Evolutionary conservation across 208 protist genomes (phyloP), one percentile per base, ranked within the genome.

Genomic region (Herpetomonas samuelpessoai): DNA sequence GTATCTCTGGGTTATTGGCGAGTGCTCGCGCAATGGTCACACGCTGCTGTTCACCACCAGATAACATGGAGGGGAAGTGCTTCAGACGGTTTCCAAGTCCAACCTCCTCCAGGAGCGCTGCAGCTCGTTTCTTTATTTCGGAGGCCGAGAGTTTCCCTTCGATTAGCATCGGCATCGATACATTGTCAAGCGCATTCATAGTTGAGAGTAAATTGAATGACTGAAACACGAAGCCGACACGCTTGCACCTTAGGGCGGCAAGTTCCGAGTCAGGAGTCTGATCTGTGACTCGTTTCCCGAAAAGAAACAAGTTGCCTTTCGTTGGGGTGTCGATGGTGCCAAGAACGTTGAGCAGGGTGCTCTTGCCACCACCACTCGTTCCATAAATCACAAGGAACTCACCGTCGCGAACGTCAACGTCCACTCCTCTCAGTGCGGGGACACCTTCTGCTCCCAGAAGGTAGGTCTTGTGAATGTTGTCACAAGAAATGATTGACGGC

Each of bases 391-490:
- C 70, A 18, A 98, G 71, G 66, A 98, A 92, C 66, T 98, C 93
- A 45, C 97, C 97, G 41, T 68, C 62, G 24, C 83, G 76, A 16
- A 98, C 81, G 56, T 93, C 79, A 14, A 97, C 62, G 66, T 80
- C 77, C 21, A 98, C 86, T 50, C 95, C 95, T 30, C 94, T 74
- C 29, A 99, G 68, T n/a, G 97, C 96, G n/a, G 97, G 84, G 28
- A 99, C 93, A 63, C 97, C 97, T 65, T 99, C 95, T 7, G 93
- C 76, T 24, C 96, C 97, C 19, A 98, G 62, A 18, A 98, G 76
- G 71, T 99, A 99, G 25, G 96, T 99, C 68, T 99, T 98, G 71
- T 99, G 97, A 56, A 98, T 87, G 69, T 99, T 98, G 29, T 98
- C 91, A 63, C 96, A 91, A 14, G 78, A 79, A 4, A 97, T 71